phyloP scores from a whole-genome alignment of 2,329 filamentous ascomycete genomes.

The Pseudopithomyces chartarum region DNA sequence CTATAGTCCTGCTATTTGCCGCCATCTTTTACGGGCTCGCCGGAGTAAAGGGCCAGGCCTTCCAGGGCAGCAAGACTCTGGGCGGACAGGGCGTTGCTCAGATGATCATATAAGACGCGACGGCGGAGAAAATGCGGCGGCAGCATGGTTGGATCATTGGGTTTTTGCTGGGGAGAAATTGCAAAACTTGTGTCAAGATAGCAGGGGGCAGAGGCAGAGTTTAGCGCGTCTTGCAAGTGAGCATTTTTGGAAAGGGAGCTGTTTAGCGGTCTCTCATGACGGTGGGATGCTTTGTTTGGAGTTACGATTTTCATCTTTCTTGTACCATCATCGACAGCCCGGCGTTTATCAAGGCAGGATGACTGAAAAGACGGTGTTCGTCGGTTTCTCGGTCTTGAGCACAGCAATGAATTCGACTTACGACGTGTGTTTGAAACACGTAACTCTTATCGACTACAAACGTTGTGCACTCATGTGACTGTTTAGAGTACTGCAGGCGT shows the following conservation, averaged over 20 bases:
- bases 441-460: no score
- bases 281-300: slow-evolving; percentile 4
- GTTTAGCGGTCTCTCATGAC: background rate
- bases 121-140: background rate
- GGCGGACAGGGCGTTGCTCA: slow-evolving; percentile 92
- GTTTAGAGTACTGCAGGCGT: no score
- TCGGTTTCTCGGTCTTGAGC: background rate
- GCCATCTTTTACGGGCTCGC: slow-evolving; percentile 80
- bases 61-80: slow-evolving; percentile 92
- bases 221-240: background rate
- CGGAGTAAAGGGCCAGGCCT: slow-evolving; percentile 80
- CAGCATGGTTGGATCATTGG: background rate
- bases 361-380: slow-evolving; percentile 1
- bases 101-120: slow-evolving; percentile 76
- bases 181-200: background rate
- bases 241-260: slow-evolving; percentile 1
- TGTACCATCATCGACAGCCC: slow-evolving; percentile 36
- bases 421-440: background rate
- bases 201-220: no score
- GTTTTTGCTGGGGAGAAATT: background rate
- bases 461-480: background rate
- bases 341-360: slow-evolving; percentile 29
- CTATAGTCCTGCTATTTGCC: slow-evolving; percentile 78
- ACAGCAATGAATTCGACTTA: slow-evolving; percentile 8
- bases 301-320: slow-evolving; percentile 14